Evolutionary conservation across 805 yeast species (phyloP).

Genomic region (Cyberlindnera xylosilytica): DNA sequence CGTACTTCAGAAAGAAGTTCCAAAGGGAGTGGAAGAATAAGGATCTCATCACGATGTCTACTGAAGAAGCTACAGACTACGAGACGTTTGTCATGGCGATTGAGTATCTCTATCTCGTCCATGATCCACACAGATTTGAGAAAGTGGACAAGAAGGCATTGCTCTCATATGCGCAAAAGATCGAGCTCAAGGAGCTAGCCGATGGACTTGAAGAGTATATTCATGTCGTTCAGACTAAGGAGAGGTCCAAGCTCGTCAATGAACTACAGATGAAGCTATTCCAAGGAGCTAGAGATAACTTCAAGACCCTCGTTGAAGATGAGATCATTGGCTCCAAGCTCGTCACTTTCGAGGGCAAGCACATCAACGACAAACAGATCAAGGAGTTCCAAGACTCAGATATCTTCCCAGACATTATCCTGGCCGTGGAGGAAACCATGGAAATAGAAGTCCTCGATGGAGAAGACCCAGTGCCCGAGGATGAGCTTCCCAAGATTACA

Average conservation of each 20-base stretch:
- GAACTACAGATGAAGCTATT: slow-evolving; percentile 24
- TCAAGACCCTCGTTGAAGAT: slow-evolving; percentile 17
- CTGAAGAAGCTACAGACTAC: slow-evolving; percentile 17
- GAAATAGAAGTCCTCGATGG: slow-evolving; percentile 11
- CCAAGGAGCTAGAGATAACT: slow-evolving; percentile 21
- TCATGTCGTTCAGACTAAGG: slow-evolving; percentile 28
- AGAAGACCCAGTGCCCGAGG: slow-evolving; percentile 8
- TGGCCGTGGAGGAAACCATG: slow-evolving; percentile 36
- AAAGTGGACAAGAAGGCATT: slow-evolving; percentile 30
- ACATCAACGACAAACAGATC: slow-evolving; percentile 11
- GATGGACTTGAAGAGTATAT: slow-evolving; percentile 32
- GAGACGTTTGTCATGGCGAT: slow-evolving; percentile 25
- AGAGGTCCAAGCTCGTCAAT: slow-evolving; percentile 32
- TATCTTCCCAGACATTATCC: slow-evolving; percentile 45
- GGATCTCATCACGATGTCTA: slow-evolving; percentile 20
- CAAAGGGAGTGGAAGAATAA: slow-evolving; percentile 24
- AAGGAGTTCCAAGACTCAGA: slow-evolving; percentile 13
- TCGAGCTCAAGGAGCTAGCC: slow-evolving; percentile 36
- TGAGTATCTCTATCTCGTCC: slow-evolving; percentile 35
- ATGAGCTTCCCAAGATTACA: not conserved
- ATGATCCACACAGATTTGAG: slow-evolving; percentile 38
- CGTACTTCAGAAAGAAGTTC: slow-evolving; percentile 28
- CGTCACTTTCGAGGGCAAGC: not conserved
- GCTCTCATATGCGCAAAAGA: slow-evolving; percentile 30
- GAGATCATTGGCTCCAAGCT: slow-evolving; percentile 20